phyloP scores from a whole-genome alignment of 208 protist genomes.

The Acanthamoeba triangularis region DNA sequence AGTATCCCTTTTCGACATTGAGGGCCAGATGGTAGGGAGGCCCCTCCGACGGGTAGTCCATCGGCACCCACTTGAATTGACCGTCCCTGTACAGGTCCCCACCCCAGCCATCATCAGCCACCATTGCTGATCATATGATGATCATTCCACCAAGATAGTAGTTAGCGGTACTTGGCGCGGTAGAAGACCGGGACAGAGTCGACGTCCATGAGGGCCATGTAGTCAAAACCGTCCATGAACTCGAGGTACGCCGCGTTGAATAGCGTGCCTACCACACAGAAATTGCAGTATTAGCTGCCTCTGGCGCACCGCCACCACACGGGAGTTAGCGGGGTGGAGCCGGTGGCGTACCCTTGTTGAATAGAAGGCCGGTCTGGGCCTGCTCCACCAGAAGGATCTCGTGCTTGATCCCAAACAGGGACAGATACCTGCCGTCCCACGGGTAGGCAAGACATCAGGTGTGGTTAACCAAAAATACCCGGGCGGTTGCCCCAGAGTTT shows the following conservation, averaged over 20 bases:
- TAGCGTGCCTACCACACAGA: not conserved
- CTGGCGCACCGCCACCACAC: not conserved
- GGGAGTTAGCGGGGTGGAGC: no score
- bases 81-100: no score
- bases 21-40: no score
- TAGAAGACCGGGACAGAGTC: not conserved
- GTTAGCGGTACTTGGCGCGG: not conserved
- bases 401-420: not conserved
- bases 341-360: conserved; percentile 20
- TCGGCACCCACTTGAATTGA: no score
- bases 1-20: no score
- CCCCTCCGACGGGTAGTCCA: no score
- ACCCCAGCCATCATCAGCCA: no score
- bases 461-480: no score
- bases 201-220: not conserved
- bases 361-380: not conserved
- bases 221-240: not conserved
- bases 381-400: not conserved
- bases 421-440: not conserved
- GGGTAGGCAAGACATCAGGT: no score
- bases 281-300: not conserved
- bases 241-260: not conserved
- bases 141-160: no score
- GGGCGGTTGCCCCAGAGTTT: no score
- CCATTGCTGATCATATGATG: no score